These are phyloP conservation scores for Saccharomyces mikatae DNA, from an alignment of 805 yeast species.

Conservation along the genomic window DNA sequence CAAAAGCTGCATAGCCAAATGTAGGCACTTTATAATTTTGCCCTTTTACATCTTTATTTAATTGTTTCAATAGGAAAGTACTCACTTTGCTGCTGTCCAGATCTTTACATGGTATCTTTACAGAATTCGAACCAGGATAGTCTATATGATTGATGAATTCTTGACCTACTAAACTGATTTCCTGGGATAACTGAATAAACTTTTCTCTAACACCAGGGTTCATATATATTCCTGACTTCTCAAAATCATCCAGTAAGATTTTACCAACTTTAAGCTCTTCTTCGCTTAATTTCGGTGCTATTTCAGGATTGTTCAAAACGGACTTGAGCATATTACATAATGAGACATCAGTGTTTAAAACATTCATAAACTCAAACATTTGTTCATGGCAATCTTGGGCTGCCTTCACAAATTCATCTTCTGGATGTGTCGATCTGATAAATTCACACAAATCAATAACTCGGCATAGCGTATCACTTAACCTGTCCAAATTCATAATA, in stretches of 20 bases:
- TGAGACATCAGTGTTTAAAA: slow-evolving; percentile 73
- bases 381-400: slow-evolving; percentile 84
- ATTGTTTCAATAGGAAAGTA: slow-evolving; percentile 16
- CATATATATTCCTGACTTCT: slow-evolving; percentile 83
- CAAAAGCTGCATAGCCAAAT: slow-evolving; percentile 56
- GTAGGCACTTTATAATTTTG: slow-evolving; percentile 45
- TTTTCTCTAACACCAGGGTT: slow-evolving; percentile 52
- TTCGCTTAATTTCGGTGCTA: slow-evolving; percentile 35
- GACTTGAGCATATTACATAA: slow-evolving; percentile 51
- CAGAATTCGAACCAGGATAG: slow-evolving; percentile 12
- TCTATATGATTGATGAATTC: slow-evolving; percentile 41
- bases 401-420: slow-evolving; percentile 55
- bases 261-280: slow-evolving; percentile 84
- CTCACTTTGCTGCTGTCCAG: slow-evolving; percentile 15
- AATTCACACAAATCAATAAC: slow-evolving; percentile 93
- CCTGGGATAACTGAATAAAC: slow-evolving; percentile 72
- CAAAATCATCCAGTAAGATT: slow-evolving; percentile 74
- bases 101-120: slow-evolving; percentile 19
- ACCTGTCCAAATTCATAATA: slow-evolving; percentile 64
- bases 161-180: slow-evolving; percentile 75
- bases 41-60: slow-evolving; percentile 33
- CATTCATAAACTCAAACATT: slow-evolving; percentile 90
- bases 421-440: slow-evolving; percentile 82
- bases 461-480: slow-evolving; percentile 82
- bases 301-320: slow-evolving; percentile 38